Conservation (phyloP, 176 grass and related monocot species). For the Bothriochloa decipiens region DNA sequence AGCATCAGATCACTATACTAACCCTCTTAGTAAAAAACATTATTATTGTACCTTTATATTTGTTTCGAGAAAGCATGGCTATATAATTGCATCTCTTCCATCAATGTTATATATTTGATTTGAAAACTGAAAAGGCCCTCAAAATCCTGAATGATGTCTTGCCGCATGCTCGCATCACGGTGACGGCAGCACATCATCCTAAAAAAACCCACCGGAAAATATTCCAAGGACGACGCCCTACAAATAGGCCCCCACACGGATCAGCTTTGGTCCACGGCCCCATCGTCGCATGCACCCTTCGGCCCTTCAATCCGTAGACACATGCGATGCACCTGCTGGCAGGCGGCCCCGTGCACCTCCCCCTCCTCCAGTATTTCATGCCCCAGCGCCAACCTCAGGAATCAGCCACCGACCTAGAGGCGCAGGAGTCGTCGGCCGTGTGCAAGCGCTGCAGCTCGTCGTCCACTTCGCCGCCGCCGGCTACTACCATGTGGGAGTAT, state of each 20-base stretch:
- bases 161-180: slow-evolving; percentile 57
- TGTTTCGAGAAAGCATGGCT: neutral
- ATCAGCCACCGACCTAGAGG: slow-evolving; percentile 14
- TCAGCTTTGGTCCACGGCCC: slow-evolving; percentile 49
- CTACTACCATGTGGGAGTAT: slow-evolving; percentile 58
- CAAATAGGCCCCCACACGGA: slow-evolving; percentile 54
- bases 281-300: slow-evolving; percentile 21
- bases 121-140: slow-evolving; percentile 5
- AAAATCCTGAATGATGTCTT: slow-evolving; percentile 58
- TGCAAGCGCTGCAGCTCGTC: slow-evolving; percentile 33
- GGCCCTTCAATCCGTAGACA: slow-evolving; percentile 35
- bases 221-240: slow-evolving; percentile 34
- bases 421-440: slow-evolving; percentile 9
- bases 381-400: slow-evolving; percentile 36
- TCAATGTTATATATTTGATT: neutral
- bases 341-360: slow-evolving; percentile 42
- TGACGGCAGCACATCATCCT: slow-evolving; percentile 48
- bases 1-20: neutral
- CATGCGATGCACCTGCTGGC: slow-evolving; percentile 57
- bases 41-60: neutral
- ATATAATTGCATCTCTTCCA: neutral
- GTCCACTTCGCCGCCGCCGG: slow-evolving; percentile 38
- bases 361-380: slow-evolving; percentile 57
- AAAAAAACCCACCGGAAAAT: slow-evolving; percentile 23
- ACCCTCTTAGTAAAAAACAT: neutral